Evolutionary conservation across 331 rosid species (phyloP).

Genomic region (Quercus phellos): DNA sequence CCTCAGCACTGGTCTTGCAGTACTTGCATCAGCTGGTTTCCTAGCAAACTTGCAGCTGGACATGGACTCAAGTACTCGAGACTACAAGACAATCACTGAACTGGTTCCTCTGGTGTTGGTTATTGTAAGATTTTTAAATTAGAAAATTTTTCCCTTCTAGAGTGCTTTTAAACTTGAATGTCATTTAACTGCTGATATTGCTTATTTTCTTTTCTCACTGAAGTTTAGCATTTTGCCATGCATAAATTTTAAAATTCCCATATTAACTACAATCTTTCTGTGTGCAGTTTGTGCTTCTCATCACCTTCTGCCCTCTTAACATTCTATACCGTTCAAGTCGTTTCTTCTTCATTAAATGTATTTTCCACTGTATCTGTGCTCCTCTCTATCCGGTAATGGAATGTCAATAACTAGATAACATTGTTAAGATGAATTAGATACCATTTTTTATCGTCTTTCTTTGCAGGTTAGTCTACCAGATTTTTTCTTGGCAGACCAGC

Average conservation of each 20-base stretch:
- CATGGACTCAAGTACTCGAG: constrained; percentile 31
- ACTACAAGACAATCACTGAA: constrained; percentile 43
- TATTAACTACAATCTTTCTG: neutral
- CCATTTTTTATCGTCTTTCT: neutral
- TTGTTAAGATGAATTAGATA: neutral
- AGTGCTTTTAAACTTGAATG: neutral
- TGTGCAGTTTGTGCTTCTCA: constrained; percentile 50
- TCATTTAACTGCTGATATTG: neutral
- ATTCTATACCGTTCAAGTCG: constrained; percentile 54
- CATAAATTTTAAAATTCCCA: neutral
- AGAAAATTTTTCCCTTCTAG: neutral
- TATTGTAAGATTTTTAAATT: constrained; percentile 40
- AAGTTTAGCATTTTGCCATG: neutral
- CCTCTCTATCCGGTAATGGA: constrained; percentile 53
- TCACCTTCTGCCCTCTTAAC: constrained; percentile 54
- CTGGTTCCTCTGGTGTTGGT: constrained; percentile 61
- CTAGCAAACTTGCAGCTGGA: constrained; percentile 61
- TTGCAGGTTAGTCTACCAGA: constrained; percentile 57
- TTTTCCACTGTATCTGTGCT: constrained; percentile 52
- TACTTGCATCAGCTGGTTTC: constrained; percentile 57
- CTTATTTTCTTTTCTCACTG: neutral
- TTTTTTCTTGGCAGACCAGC: constrained; percentile 73
- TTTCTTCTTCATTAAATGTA: constrained; percentile 49
- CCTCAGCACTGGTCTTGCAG: constrained; percentile 62
- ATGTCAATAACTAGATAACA: neutral